Conservation (phyloP, 1,284 basidiomycete species). For the Apiotrichum brassicae region DNA sequence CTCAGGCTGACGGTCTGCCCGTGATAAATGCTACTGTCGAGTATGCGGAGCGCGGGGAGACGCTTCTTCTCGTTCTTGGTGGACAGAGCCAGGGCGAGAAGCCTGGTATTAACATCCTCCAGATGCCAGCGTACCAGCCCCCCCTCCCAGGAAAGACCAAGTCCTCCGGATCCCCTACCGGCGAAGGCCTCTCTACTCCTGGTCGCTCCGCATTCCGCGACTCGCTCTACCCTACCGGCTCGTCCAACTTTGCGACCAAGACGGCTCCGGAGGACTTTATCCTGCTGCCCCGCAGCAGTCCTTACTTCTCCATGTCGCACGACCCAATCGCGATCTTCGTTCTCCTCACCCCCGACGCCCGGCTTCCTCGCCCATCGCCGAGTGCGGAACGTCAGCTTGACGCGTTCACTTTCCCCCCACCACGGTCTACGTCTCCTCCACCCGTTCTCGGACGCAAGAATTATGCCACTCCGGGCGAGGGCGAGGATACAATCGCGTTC, state of each 20-base stretch:
- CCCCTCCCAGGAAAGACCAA: constrained; percentile 27
- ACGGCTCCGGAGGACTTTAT: constrained; percentile 71
- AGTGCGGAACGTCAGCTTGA: constrained; percentile 42
- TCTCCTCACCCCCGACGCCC: constrained; percentile 41
- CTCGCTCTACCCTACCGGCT: constrained; percentile 56
- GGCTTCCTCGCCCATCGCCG: constrained; percentile 29
- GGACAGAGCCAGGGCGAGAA: constrained; percentile 58
- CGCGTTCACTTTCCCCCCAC: constrained; percentile 49
- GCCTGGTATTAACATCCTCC: constrained; percentile 62
- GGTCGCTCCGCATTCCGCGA: constrained; percentile 61
- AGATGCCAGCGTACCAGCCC: constrained; percentile 66
- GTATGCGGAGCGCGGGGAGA: constrained; percentile 55
- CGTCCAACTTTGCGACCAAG: constrained; percentile 58
- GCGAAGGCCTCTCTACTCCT: constrained; percentile 51
- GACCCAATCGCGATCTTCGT: constrained; percentile 64
- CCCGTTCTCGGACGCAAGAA: constrained; percentile 42
- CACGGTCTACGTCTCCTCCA: constrained; percentile 31
- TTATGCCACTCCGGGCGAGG: constrained; percentile 39
- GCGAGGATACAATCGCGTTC: constrained; percentile 40
- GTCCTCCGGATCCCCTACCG: constrained; percentile 13
- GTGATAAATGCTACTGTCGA: constrained; percentile 40
- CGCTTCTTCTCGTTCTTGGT: constrained; percentile 69
- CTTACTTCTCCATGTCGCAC: constrained; percentile 63
- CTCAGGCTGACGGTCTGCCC: constrained; percentile 28
- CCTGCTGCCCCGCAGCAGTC: constrained; percentile 62